Base-by-base conservation (phyloP, 257 asterid species). In the Solanum peruvianum region DNA sequence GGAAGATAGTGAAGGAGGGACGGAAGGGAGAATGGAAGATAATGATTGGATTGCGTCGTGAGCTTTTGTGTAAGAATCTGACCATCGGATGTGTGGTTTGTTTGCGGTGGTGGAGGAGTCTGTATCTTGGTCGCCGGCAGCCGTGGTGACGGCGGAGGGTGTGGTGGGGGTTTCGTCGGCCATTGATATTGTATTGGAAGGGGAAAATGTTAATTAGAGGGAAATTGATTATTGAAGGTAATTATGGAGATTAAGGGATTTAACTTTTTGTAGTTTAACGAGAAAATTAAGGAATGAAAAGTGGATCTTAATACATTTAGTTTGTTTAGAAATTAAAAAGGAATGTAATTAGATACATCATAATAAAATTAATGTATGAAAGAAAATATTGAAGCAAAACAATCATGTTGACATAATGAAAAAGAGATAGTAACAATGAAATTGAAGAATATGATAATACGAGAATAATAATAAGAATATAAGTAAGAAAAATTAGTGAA, bases 41-140 rank as follows among this genome's bases (percentile, higher is more conserved):
- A 97, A 96, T 76, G 95, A 80, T 18, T 94, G 92, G 11, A 94
- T 90, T 87, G 95, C 96, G n/a, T 29, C 45, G 52, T 90, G 90
- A 69, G 93, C 94, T 87, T 95, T 94, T 91, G 94, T 83, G 90
- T 85, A 94, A 2, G 98, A 90, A 87, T 95, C 99, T 7, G 94
- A 91, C 98, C 98, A 97, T n/a, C 90, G 87, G 25, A 94, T 94
- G 86, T 88, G 94, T 35, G 91, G 91, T 87, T 89, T 91, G 89
- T 35, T 52, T 35, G 90, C 75, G 39, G 71, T 20, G 84, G 87
- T 87, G 25, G 86, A 75, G 18, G 75, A 70, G 5, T n/a, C 25
- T 1, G 29, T 25, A 25, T 81, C 89, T 49, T 71, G 47, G 29
- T 83, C 83, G 2, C 3, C 85, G 44, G 23, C 21, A 58, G 67